Percentiles rank a stretch among this genome's conserved stretches.
Evolutionary conservation across 1,139 yeast species (phyloP).

Genomic region (Yarrowia galli): DNA sequence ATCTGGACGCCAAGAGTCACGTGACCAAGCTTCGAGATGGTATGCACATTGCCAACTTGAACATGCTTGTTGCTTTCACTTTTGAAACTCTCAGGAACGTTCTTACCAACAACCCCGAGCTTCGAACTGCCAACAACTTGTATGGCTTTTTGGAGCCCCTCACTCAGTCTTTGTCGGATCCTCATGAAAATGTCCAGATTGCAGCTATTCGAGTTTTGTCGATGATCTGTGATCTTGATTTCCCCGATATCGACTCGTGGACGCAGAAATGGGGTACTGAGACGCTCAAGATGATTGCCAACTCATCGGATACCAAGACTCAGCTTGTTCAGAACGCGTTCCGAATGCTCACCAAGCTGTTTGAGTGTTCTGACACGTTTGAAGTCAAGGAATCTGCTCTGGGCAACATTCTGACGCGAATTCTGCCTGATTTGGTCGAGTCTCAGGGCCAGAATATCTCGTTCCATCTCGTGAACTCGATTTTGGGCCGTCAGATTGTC

Average conservation of each 20-base stretch:
- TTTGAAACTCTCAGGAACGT: constrained; percentile 80
- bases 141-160: constrained; percentile 79
- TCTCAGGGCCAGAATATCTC: constrained; percentile 90
- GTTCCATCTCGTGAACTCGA: constrained; percentile 78
- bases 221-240: constrained; percentile 66
- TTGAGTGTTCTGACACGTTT: constrained; percentile 72
- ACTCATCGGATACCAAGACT: constrained; percentile 77
- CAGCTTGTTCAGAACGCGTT: constrained; percentile 86
- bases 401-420: constrained; percentile 74
- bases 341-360: constrained; percentile 73
- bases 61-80: constrained; percentile 63
- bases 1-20: constrained; percentile 55
- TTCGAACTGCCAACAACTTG: constrained; percentile 67
- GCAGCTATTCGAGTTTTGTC: constrained; percentile 72
- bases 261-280: constrained; percentile 50
- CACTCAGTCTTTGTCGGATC: constrained; percentile 64
- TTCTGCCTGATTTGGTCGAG: constrained; percentile 89
- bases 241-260: constrained; percentile 62
- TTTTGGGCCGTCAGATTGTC: constrained; percentile 73
- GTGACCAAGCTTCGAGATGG: constrained; percentile 61
- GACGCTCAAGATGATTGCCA: constrained; percentile 71
- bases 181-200: constrained; percentile 76
- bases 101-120: constrained; percentile 60
- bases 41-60: constrained; percentile 64
- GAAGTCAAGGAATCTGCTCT: constrained; percentile 74